phyloP scores from a whole-genome alignment of 768 basidiomycete genomes.

The Hygrophoropsis aurantiaca region DNA sequence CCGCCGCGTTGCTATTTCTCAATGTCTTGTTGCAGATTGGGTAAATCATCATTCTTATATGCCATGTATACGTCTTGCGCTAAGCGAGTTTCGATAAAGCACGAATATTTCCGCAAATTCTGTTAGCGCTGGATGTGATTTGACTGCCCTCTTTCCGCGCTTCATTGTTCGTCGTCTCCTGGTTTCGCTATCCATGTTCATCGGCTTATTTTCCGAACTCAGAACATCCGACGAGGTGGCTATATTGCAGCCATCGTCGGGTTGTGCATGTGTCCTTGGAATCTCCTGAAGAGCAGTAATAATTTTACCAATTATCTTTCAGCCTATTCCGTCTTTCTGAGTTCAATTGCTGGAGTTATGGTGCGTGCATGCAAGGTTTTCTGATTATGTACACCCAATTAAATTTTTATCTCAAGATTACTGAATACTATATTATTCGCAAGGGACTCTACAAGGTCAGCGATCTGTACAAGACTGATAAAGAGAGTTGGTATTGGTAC shows the following conservation, averaged over 20 bases:
- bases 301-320: conserved; percentile 75
- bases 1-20: no score
- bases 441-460: conserved; percentile 60
- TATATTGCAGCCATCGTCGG: conserved; percentile 74
- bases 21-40: conserved; percentile 18
- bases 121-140: conserved; percentile 72
- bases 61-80: no score
- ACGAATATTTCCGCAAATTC: conserved; percentile 78
- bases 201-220: neutral
- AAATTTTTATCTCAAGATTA: conserved; percentile 41
- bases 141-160: conserved; percentile 69
- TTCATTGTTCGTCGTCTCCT: conserved; percentile 48
- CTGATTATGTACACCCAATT: neutral
- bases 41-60: conserved; percentile 15
- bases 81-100: conserved; percentile 23
- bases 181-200: neutral
- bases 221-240: conserved; percentile 80
- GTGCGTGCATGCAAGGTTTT: conserved; percentile 24
- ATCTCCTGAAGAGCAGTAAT: conserved; percentile 63
- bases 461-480: conserved; percentile 58
- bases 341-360: conserved; percentile 76
- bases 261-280: conserved; percentile 69
- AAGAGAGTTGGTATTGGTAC: conserved; percentile 68
- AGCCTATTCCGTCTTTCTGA: conserved; percentile 73
- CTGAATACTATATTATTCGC: conserved; percentile 70